Evolutionary conservation across 148 eudicot genomes (phyloP).

Genomic region (Fagopyrum homotropicum): DNA sequence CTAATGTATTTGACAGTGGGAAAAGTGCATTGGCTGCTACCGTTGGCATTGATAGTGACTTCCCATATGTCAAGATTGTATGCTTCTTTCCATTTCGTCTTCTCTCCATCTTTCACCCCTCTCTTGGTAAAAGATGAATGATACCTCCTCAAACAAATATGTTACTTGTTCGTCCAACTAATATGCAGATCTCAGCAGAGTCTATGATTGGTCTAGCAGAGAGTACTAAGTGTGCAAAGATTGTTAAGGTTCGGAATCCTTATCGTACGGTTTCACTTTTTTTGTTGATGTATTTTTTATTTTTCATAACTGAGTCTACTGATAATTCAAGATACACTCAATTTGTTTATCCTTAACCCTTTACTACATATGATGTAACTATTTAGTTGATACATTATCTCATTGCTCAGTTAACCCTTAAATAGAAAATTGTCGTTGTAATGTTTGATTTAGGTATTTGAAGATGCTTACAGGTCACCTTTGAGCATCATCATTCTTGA

Average conservation of each 20-base stretch:
- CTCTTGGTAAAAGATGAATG: background rate
- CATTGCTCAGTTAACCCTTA: background rate
- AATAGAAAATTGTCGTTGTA: background rate
- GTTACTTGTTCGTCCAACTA: background rate
- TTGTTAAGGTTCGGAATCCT: slow-evolving; percentile 57
- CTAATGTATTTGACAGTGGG: slow-evolving; percentile 43
- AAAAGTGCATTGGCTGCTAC: slow-evolving; percentile 95
- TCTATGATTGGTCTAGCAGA: slow-evolving; percentile 93
- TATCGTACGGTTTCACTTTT: background rate
- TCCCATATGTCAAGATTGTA: slow-evolving; percentile 93
- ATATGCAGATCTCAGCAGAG: slow-evolving; percentile 73
- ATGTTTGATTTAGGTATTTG: slow-evolving; percentile 45
- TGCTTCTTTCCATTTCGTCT: background rate
- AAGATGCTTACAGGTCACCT: slow-evolving; percentile 92
- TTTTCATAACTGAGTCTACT: background rate
- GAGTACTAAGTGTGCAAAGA: slow-evolving; percentile 78
- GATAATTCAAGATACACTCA: background rate
- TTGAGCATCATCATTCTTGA: slow-evolving; percentile 83
- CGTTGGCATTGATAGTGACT: slow-evolving; percentile 87
- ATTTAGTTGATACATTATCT: background rate
- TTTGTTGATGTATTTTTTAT: background rate
- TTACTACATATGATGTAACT: background rate
- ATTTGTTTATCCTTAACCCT: background rate
- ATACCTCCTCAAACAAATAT: background rate
- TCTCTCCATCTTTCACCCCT: background rate